A percentile compares a stretch with the other conserved stretches of the same genome.
phyloP scores from a whole-genome alignment of 768 basidiomycete species.

The Dendrothele bispora region DNA sequence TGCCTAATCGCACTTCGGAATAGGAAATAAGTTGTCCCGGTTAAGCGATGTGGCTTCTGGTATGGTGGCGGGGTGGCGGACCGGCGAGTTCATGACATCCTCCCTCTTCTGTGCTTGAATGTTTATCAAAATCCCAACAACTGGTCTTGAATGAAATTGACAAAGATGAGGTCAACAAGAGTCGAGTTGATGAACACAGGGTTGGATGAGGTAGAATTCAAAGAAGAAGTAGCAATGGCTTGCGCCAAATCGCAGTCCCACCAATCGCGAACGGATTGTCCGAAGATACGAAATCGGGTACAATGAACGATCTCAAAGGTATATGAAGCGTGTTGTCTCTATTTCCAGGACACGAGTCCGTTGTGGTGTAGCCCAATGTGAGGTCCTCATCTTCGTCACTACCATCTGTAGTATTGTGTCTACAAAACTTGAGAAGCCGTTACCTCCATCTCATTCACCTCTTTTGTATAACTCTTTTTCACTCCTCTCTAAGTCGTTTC shows the following conservation, averaged over 20 bases:
- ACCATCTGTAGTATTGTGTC: conserved; percentile 33
- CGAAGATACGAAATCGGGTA: conserved; percentile 62
- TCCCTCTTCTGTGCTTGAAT: conserved; percentile 36
- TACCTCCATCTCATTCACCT: conserved; percentile 56
- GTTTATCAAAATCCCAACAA: conserved; percentile 55
- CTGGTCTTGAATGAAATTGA: conserved; percentile 61
- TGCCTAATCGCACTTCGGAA: no score
- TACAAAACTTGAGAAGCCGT: conserved; percentile 53
- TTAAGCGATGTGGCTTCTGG: no score
- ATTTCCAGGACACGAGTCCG: conserved; percentile 67
- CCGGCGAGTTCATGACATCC: no score
- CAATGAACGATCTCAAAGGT: conserved; percentile 54
- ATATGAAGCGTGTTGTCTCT: conserved; percentile 74
- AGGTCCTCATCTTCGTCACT: no score
- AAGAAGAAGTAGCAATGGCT: no score
- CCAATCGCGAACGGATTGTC: conserved; percentile 41
- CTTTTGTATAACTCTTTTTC: conserved; percentile 42
- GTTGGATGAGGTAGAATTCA: no score
- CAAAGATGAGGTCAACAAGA: conserved; percentile 72
- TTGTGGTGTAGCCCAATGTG: conserved; percentile 76
- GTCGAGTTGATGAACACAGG: conserved; percentile 42
- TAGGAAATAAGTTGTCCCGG: no score
- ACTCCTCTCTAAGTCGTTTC: conserved; percentile 33
- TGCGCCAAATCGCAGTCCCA: no score
- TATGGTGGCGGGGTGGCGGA: no score